Base-by-base conservation (phyloP, 805 yeast genomes). In the Ogataea trehaloabstinens region DNA sequence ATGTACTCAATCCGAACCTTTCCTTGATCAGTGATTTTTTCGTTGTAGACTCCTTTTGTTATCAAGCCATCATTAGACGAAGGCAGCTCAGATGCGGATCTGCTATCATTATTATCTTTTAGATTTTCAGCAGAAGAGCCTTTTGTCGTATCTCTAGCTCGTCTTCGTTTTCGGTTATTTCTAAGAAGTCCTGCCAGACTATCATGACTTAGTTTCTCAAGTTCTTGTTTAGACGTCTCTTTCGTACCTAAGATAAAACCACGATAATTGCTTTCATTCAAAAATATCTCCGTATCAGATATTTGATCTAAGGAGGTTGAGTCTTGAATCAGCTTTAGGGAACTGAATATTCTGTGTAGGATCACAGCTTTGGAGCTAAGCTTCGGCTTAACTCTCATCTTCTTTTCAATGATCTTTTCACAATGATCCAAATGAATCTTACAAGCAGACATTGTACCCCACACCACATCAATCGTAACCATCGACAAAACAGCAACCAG, bases 391-490 rank as follows among this genome's bases (percentile, higher is more conserved):
- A 68, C 71, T 31, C 66, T 66, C 81, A 82, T 80, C 52, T 91
- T 78, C 48, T 78, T 74, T 24, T 77, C 75, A 19, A 88, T 82
- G 40, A 85, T 81, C 40, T 74, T 75, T 45, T 86, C 91, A 64
- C 95, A 85, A 51, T 88, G 78, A 38, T 78, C 75, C 38, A 88
- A 68, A 62, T 86, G 86, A 41, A 80, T 73, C 46, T 78, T 79
- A 53, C 95, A 86, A 49, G 85, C 93, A 39, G 84, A 81, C 90
- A 85, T 85, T 1, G 91, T 80, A 3, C 96, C 95, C 87, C 95
- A 84, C 12, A 86, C 90, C 36, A 86, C 81, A 63, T 88, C 95
- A 36, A 88, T 85, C 5, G 90, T 80, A 34, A 82, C 86, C 95
- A 87, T 85, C 2, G 93, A 81, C 58, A 88, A 70, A 17, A 85